Conservation (phyloP, 2,329 filamentous ascomycete species). For the Penicillium thymicola region DNA sequence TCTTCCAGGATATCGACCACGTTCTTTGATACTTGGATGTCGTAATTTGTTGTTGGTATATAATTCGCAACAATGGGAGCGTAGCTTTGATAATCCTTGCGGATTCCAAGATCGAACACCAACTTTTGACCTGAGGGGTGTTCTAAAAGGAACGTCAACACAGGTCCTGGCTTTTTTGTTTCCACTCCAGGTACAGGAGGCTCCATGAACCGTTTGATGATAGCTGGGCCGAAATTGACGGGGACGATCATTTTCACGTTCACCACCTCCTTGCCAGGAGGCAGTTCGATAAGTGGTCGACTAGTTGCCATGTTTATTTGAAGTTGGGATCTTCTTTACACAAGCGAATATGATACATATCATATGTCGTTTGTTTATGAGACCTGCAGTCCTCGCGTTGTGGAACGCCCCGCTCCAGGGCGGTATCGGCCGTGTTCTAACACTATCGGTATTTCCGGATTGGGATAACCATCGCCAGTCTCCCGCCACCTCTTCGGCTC, state of each 20-base stretch:
- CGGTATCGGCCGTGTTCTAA: neutral
- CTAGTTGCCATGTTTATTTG: neutral
- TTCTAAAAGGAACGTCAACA: conserved; percentile 13
- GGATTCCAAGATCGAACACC: conserved; percentile 34
- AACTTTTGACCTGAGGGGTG: conserved; percentile 14
- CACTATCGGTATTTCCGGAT: neutral
- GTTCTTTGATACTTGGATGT: conserved; percentile 22
- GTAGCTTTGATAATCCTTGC: conserved; percentile 30
- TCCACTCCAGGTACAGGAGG: conserved; percentile 37
- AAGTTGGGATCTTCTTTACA: neutral
- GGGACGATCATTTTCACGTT: conserved; percentile 36
- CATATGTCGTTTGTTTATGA: neutral
- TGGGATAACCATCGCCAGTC: neutral
- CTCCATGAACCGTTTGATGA: conserved; percentile 41
- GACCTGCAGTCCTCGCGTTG: too few relatives aligned
- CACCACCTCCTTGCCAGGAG: neutral
- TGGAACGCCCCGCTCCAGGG: neutral
- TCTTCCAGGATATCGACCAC: conserved; percentile 26
- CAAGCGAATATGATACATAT: neutral
- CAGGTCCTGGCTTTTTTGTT: conserved; percentile 8
- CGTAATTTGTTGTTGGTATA: conserved; percentile 15
- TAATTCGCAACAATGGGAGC: conserved; percentile 20
- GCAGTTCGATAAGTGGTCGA: conserved; percentile 23
- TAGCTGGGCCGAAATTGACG: conserved; percentile 41
- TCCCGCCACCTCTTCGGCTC: neutral